Base-by-base conservation (phyloP, 2,329 filamentous ascomycete species). In the Pestalotiopsis sp. region DNA sequence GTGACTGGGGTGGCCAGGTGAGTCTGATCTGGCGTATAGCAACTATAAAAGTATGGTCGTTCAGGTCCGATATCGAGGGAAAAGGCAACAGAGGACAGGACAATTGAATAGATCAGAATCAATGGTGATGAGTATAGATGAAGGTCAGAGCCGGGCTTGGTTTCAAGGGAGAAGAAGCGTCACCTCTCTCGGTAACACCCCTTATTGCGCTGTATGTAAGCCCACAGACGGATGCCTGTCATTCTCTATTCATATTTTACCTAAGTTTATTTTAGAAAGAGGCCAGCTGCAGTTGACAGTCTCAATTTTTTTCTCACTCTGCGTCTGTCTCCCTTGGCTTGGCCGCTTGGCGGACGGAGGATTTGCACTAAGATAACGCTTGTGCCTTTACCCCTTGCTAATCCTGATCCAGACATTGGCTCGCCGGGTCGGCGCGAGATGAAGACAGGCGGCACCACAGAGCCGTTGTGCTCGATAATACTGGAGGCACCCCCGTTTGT, bases 201-300 rank as follows among this genome's bases (percentile, higher is more conserved):
- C 67, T 58, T 68, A 68, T 68, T 65, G 60, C 52, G 45, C 45
- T n/a, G 57, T 25, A 60, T 67, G 23, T 25, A 38, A 60, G 65
- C 65, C 60, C 45, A 52, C 14, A 20, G 45, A 57, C 59, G 45
- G 60, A 64, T 63, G 66, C 66, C 59, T 68, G 66, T 56, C 66
- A 63, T 64, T 68, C 49, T 52, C 52, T 64, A 41, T 57, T 45
- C 49, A 62, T 68, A 52, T 68, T 67, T 68, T 68, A 64, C 59
- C 62, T 61, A 31, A 60, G 31, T 63, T 68, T 59, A 67, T 67
- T 67, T 67, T 67, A 67, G 65, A 41, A 59, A 59, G 20, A 9
- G 52, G 27, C 52, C n/a, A 60, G 65, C 52, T 59, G 65, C 65
- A 67, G 65, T 56, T 67, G 20, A 67, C 56, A 52, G 17, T 52